phyloP scores from a whole-genome alignment of 176 grass and related monocot species.

The Ananas comosus region DNA sequence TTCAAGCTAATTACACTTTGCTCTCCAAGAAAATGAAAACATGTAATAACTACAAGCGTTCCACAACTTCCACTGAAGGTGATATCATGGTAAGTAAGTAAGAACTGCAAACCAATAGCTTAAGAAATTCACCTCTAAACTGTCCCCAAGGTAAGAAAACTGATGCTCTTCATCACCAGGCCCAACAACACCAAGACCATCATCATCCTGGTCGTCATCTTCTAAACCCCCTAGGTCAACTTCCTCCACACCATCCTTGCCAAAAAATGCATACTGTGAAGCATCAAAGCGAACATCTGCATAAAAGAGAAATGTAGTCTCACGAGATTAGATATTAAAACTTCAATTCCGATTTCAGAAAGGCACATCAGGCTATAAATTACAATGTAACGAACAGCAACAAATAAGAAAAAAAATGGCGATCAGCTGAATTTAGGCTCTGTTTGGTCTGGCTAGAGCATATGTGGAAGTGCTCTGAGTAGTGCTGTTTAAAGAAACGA shows the following conservation, averaged over 20 bases:
- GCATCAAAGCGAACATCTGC: conserved; percentile 25
- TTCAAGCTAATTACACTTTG: no score
- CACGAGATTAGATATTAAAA: conserved; percentile 2
- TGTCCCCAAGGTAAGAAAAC: conserved; percentile 24
- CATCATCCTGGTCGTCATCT: conserved; percentile 15
- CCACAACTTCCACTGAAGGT: no score
- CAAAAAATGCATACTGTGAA: conserved; percentile 34
- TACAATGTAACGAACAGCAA: neutral
- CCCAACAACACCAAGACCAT: conserved; percentile 3
- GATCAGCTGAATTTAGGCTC: no score
- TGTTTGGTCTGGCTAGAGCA: no score
- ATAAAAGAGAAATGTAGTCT: neutral
- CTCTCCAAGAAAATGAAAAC: no score
- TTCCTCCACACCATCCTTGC: conserved; percentile 27
- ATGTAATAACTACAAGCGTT: no score
- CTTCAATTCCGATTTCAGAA: neutral
- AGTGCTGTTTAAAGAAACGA: no score
- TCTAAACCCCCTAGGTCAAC: conserved; percentile 28
- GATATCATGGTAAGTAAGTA: no score
- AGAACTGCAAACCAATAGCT: no score
- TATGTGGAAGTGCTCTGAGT: no score
- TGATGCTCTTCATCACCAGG: conserved; percentile 11
- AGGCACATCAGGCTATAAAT: neutral
- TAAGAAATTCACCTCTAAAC: conserved; percentile 22
- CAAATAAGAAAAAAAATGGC: neutral